Conservation (phyloP, 2,329 filamentous ascomycete genomes). For the Aphanoascus verrucosus region DNA sequence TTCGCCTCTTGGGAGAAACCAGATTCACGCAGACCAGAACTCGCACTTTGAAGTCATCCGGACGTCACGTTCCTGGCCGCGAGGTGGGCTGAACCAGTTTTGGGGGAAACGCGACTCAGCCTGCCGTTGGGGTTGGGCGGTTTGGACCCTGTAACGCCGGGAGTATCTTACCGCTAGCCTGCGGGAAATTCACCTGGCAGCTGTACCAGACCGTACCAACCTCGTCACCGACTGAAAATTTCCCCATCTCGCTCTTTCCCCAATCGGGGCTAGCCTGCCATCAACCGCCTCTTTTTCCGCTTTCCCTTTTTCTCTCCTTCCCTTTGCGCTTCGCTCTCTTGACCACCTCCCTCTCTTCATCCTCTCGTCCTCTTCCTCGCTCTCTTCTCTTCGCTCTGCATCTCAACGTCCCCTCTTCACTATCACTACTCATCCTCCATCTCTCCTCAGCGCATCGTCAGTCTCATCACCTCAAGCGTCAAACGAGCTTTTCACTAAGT, state of each 20-base stretch:
- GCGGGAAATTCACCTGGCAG: not conserved
- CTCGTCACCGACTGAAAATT: not conserved
- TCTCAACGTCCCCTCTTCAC: conserved; percentile 11
- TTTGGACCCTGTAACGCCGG: not conserved
- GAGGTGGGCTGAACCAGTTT: not conserved
- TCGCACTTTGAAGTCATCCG: not conserved
- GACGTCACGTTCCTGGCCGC: not conserved
- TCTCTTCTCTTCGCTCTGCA: conserved; percentile 10
- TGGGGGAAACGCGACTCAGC: not conserved
- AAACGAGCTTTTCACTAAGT: conserved; percentile 45
- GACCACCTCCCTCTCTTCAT: conserved; percentile 7
- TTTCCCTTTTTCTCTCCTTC: conserved; percentile 13
- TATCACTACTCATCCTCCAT: conserved; percentile 6
- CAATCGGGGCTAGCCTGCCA: conserved; percentile 1
- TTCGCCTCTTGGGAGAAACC: conserved; percentile 4
- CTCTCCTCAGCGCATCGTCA: conserved; percentile 1
- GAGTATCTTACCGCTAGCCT: not conserved
- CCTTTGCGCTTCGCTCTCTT: conserved; percentile 5
- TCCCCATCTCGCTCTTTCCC: not conserved
- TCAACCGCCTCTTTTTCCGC: conserved; percentile 2
- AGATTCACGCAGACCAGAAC: not conserved
- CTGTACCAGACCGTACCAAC: not conserved
- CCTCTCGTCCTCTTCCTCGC: conserved; percentile 8
- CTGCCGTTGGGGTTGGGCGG: not conserved
- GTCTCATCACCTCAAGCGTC: conserved; percentile 11